Evolutionary conservation across 2,329 filamentous ascomycete genomes (phyloP), one percentile per base, ranked within the genome.

Genomic region (Fusarium protoensiforme): DNA sequence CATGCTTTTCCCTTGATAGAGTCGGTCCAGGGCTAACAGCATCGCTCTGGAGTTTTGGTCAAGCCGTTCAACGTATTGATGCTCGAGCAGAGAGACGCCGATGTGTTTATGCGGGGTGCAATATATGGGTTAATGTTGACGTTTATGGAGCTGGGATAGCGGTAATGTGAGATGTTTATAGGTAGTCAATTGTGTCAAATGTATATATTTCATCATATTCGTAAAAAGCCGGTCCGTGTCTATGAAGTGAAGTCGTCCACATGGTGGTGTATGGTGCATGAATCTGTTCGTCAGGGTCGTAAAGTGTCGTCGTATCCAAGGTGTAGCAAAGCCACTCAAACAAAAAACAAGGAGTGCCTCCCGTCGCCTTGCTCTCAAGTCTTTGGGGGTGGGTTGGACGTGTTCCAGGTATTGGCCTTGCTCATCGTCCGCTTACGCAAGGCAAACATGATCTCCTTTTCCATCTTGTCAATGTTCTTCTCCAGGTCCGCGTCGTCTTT

Each of bases 371-470:
- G 16, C 24, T 39, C n/a, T 31, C 61, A 51, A 77, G 73, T 65
- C 43, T 72, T 75, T n/a, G 78, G 73, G 27, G 80, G 80, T 48
- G 78, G 72, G 43, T 77, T 83, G 39, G 80, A 67, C 16, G 85
- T 84, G 57, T 85, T 87, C 85, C 87, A 90, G 9, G 88, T 90
- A 60, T 85, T 83, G 27, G 85, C 84, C 80, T 88, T 90, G 70
- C 84, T 87, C 85, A 90, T 85, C 4, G 88, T 90, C 77, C 86
- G 84, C 81, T 88, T 86, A 27, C 88, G 83, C 82, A 91, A 84
- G 60, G 86, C 83, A 61, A 84, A 84, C 83, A 90, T 87, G 73
- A 91, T 90, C 53, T 89, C 85, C 68, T 81, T 84, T 79, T 91
- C 89, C 86, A 91, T 87, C 68, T 83, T 81, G 41, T 87, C 85